phyloP scores from a whole-genome alignment of 2,329 filamentous ascomycete genomes.

The Monosporascus sp. region DNA sequence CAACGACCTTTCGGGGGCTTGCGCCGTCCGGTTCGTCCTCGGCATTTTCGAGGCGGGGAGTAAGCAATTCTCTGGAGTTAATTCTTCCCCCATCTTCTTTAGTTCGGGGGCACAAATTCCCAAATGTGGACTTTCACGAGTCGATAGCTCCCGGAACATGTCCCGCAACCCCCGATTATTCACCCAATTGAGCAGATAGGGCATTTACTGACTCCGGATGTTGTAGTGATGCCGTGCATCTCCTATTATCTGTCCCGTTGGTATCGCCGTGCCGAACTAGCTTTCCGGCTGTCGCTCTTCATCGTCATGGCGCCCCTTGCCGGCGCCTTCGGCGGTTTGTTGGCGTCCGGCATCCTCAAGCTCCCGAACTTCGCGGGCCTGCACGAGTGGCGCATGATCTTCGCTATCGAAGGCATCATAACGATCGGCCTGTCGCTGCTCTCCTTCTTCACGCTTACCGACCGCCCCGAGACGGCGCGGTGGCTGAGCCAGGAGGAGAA shows the following conservation, averaged over 20 bases:
- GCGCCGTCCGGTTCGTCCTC: conserved; percentile 55
- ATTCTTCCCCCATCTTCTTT: too few species aligned
- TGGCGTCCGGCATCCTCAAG: conserved; percentile 60
- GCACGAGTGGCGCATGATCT: conserved; percentile 25
- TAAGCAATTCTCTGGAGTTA: too few species aligned
- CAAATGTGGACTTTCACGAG: too few species aligned
- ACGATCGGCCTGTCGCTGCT: conserved; percentile 49
- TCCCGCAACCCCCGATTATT: too few species aligned
- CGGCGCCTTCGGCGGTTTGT: conserved; percentile 65
- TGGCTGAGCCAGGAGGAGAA: conserved; percentile 66
- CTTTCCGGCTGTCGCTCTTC: conserved; percentile 63
- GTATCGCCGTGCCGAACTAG: conserved; percentile 65
- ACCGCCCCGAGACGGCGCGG: conserved; percentile 61
- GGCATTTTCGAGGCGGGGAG: conserved; percentile 68
- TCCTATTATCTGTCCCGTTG: conserved; percentile 69
- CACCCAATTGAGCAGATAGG: too few species aligned
- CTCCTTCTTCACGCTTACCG: conserved; percentile 60
- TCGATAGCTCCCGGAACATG: too few species aligned
- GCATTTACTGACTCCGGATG: too few species aligned
- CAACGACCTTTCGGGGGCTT: conserved; percentile 43
- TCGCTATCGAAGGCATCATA: conserved; percentile 46
- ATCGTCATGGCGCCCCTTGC: conserved; percentile 67
- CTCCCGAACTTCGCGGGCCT: conserved; percentile 45
- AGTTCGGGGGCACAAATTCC: too few species aligned
- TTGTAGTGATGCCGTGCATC: conserved; percentile 70